Conservation (phyloP, 805 yeast genomes). For the Yamadazyma endophytica region DNA sequence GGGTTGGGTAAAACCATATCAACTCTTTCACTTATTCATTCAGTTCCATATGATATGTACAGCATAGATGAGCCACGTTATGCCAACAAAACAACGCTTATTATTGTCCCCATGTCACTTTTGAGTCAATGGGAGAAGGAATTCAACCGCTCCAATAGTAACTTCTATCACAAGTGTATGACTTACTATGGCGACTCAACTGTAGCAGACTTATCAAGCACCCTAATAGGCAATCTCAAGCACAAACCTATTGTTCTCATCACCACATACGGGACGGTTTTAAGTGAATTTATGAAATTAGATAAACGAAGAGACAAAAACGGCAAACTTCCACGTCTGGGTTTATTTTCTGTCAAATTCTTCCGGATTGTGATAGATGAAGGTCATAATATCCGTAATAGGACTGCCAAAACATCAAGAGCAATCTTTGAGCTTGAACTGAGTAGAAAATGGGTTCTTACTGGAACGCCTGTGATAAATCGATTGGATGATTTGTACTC, state of each 20-base stretch:
- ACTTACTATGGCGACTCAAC: conserved; percentile 74
- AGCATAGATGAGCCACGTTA: conserved; percentile 24
- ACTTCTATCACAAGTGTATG: conserved; percentile 41
- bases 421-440: conserved; percentile 67
- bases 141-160: conserved; percentile 54
- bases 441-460: conserved; percentile 73
- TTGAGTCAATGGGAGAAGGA: conserved; percentile 91
- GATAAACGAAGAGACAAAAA: conserved; percentile 23
- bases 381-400: conserved; percentile 83
- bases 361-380: conserved; percentile 81
- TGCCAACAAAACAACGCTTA: conserved; percentile 69
- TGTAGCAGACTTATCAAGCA: conserved; percentile 43
- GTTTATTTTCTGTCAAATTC: conserved; percentile 69
- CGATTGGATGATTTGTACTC: conserved; percentile 83
- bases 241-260: conserved; percentile 65
- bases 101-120: conserved; percentile 87
- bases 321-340: conserved; percentile 35
- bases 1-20: conserved; percentile 93
- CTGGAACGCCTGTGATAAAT: conserved; percentile 93
- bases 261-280: conserved; percentile 86
- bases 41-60: conserved; percentile 51
- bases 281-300: conserved; percentile 63
- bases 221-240: conserved; percentile 33
- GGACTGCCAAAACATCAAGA: conserved; percentile 72
- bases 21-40: conserved; percentile 65